Evolutionary conservation across 306 rosid genomes (phyloP).

Genomic region (Ochetophila trinervis): DNA sequence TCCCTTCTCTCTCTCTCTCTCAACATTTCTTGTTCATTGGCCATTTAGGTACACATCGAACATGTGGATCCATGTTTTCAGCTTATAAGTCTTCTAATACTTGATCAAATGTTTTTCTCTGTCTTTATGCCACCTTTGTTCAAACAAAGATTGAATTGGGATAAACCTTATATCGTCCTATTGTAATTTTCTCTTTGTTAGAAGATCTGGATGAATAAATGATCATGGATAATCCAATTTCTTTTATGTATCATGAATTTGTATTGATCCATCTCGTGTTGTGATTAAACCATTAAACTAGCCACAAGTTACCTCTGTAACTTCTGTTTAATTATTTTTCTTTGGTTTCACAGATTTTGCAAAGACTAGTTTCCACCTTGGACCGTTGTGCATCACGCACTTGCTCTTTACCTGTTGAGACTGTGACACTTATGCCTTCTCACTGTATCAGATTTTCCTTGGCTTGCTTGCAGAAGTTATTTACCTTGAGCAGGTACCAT

Average conservation of each 20-base stretch:
- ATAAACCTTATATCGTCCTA: too few relatives aligned
- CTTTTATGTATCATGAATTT: not conserved
- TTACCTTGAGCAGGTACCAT: conserved; percentile 84
- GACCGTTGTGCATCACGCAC: conserved; percentile 97
- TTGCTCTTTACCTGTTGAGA: conserved; percentile 87
- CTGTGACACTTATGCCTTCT: conserved; percentile 88
- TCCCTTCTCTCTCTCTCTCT: too few relatives aligned
- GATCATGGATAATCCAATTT: not conserved
- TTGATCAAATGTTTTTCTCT: too few relatives aligned
- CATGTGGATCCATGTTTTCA: too few relatives aligned
- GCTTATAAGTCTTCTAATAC: too few relatives aligned
- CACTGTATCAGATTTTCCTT: conserved; percentile 94
- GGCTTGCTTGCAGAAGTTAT: conserved; percentile 85
- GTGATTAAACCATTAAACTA: not conserved
- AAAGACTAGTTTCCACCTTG: conserved; percentile 72
- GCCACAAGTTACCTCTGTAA: not conserved
- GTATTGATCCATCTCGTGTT: not conserved
- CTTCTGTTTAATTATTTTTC: conserved; percentile 10
- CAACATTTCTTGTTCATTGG: too few relatives aligned
- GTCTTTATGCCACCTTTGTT: too few relatives aligned
- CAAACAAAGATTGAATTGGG: too few relatives aligned
- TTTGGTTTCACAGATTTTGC: conserved; percentile 58
- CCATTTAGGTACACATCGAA: too few relatives aligned
- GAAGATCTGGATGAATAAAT: not conserved
- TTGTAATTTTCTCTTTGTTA: not conserved